Percentiles rank a stretch among this genome's conserved stretches.
These are phyloP conservation scores for Neonectria ditissima DNA, from an alignment of 2,329 filamentous ascomycete genomes.

Conservation along the genomic window DNA sequence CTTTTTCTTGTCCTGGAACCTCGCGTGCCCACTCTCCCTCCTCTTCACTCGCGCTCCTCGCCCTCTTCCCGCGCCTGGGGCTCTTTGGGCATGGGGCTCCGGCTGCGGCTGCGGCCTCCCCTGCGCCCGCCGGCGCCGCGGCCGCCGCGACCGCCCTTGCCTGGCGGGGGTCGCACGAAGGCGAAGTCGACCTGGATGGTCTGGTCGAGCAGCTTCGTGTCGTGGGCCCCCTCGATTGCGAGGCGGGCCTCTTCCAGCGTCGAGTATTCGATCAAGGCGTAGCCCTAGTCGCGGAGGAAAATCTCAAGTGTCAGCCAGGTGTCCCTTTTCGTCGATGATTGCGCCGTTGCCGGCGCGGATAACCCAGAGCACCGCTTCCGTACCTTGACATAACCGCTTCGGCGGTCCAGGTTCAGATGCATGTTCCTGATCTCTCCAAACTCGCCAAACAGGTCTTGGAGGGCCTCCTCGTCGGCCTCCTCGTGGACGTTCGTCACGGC, in stretches of 20 bases:
- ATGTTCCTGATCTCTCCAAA: constrained; percentile 90
- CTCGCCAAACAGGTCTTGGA: constrained; percentile 85
- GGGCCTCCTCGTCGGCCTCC: constrained; percentile 84
- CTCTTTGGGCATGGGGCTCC: constrained; percentile 59
- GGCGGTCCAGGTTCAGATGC: constrained; percentile 83
- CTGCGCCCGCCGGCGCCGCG: constrained; percentile 55
- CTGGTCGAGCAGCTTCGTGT: constrained; percentile 83
- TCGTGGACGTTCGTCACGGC: constrained; percentile 90
- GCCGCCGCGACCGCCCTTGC: constrained; percentile 54
- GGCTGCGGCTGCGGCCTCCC: constrained; percentile 61
- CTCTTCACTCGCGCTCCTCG: constrained; percentile 45
- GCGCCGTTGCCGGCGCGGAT: too few species aligned
- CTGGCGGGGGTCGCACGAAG: constrained; percentile 82
- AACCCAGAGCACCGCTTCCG: constrained; percentile 16
- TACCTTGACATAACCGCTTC: constrained; percentile 90
- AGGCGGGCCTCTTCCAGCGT: constrained; percentile 82
- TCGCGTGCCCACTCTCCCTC: not conserved
- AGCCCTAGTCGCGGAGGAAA: constrained; percentile 73
- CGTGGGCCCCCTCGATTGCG: constrained; percentile 84
- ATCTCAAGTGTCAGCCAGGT: not conserved
- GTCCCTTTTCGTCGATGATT: not conserved
- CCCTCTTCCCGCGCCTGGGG: constrained; percentile 42
- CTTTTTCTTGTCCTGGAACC: not conserved
- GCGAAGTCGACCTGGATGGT: constrained; percentile 86
- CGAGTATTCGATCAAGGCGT: constrained; percentile 86